Percentiles rank a stretch among this genome's conserved stretches.
These are phyloP conservation scores for Lagerstroemia speciosa DNA, from an alignment of 345 rosid species.

Conservation along the genomic window DNA sequence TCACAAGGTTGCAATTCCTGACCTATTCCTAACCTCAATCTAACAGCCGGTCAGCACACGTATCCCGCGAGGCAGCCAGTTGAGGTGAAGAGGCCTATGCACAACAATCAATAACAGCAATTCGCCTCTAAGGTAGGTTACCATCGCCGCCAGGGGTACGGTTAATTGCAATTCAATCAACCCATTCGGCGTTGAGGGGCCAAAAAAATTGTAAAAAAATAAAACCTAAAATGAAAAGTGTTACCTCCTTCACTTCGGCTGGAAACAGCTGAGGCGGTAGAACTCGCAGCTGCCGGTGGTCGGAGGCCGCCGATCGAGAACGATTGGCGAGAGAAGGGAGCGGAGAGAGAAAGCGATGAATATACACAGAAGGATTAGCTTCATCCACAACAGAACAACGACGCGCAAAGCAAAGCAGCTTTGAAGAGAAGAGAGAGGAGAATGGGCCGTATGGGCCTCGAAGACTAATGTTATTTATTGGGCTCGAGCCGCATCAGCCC, in stretches of 20 bases:
- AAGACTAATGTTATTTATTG: too few relatives aligned
- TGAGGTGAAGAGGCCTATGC: not conserved
- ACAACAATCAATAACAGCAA: not conserved
- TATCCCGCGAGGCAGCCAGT: not conserved
- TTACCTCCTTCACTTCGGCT: slow-evolving; percentile 1
- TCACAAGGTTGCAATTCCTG: not conserved
- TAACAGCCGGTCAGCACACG: not conserved
- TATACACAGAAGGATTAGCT: not conserved
- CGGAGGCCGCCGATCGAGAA: not conserved
- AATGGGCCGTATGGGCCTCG: not conserved
- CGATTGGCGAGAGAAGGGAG: not conserved
- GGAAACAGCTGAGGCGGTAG: not conserved
- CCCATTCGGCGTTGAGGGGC: not conserved
- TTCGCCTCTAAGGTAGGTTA: not conserved
- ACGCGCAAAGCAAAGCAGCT: not conserved
- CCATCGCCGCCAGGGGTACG: not conserved
- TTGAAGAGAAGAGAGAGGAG: not conserved
- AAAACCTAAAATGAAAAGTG: not conserved
- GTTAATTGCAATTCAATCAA: not conserved
- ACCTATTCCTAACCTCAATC: not conserved
- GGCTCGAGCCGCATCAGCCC: too few relatives aligned
- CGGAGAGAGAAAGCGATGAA: not conserved
- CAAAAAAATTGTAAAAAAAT: not conserved
- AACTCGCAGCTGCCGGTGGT: not conserved
- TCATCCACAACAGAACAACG: not conserved